Evolutionary conservation across 495 filamentous ascomycete species (phyloP).

Genomic region (Elaphomyces granulatus): DNA sequence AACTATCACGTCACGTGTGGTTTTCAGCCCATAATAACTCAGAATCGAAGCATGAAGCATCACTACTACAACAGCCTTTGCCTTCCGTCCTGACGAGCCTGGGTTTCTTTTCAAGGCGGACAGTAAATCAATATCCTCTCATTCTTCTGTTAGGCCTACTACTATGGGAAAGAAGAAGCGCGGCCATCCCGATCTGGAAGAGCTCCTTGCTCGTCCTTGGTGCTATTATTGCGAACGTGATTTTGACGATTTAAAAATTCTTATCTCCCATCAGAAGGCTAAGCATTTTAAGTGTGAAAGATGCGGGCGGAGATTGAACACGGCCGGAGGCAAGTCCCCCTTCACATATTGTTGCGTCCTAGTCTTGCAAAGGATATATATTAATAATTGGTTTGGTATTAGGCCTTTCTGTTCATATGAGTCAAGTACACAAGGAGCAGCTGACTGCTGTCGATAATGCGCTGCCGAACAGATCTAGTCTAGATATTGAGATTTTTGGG

Average conservation of each 20-base stretch:
- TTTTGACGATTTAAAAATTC: slow-evolving; percentile 91
- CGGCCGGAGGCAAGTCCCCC: slow-evolving; percentile 64
- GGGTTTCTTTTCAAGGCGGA: not conserved
- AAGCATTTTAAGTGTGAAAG: slow-evolving; percentile 96
- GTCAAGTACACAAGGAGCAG: slow-evolving; percentile 92
- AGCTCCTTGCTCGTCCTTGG: slow-evolving; percentile 78
- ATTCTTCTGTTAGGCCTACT: not conserved
- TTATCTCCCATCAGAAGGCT: slow-evolving; percentile 93
- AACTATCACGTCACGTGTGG: no score
- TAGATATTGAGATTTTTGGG: slow-evolving; percentile 92
- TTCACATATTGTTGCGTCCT: not conserved
- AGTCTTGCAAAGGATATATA: no score
- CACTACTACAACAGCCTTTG: no score
- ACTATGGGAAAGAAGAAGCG: slow-evolving; percentile 78
- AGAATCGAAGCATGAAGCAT: no score
- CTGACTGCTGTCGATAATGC: slow-evolving; percentile 82
- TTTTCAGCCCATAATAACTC: no score
- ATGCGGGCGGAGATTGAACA: slow-evolving; percentile 79
- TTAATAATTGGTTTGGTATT: slow-evolving; percentile 4
- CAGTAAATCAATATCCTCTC: not conserved
- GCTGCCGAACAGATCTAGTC: slow-evolving; percentile 60
- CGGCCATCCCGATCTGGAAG: slow-evolving; percentile 69
- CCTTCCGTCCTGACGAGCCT: no score
- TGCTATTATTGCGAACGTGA: slow-evolving; percentile 99
- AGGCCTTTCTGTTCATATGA: slow-evolving; percentile 95